phyloP scores from a whole-genome alignment of 495 filamentous ascomycete species.

The Podospora fimiseda region DNA sequence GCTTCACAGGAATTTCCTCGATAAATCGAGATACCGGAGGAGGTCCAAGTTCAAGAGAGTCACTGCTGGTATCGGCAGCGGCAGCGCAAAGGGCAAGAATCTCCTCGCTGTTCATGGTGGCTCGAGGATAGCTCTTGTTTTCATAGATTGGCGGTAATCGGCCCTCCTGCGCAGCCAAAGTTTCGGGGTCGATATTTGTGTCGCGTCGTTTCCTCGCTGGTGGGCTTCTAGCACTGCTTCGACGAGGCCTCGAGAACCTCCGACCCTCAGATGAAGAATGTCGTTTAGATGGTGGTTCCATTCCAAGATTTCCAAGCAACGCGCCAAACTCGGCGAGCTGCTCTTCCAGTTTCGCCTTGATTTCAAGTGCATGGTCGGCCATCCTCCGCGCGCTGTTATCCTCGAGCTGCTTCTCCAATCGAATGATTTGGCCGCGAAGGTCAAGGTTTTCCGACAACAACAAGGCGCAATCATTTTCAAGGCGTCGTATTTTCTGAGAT shows the following conservation, averaged over 20 bases:
- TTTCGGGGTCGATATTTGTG: constrained; percentile 47
- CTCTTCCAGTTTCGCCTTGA: constrained; percentile 62
- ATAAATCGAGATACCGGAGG: constrained; percentile 59
- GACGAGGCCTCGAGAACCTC: constrained; percentile 25
- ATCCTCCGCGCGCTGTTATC: constrained; percentile 40
- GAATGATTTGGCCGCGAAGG: constrained; percentile 70
- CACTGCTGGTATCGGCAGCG: constrained; percentile 37
- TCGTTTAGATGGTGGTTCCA: constrained; percentile 38
- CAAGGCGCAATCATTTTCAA: constrained; percentile 79
- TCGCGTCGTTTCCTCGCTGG: constrained; percentile 39
- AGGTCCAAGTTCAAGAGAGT: constrained; percentile 63
- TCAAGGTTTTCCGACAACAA: constrained; percentile 83
- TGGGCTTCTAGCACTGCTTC: constrained; percentile 29
- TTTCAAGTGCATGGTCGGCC: constrained; percentile 57
- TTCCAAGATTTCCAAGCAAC: constrained; percentile 58
- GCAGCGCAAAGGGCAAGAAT: constrained; percentile 44
- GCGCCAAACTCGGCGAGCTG: constrained; percentile 61
- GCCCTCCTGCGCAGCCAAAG: constrained; percentile 52
- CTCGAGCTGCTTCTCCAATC: constrained; percentile 60
- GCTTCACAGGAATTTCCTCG: constrained; percentile 55
- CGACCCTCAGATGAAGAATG: constrained; percentile 27
- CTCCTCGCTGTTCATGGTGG: constrained; percentile 55
- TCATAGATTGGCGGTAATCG: constrained; percentile 77
- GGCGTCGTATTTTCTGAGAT: constrained; percentile 76
- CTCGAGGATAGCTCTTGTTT: constrained; percentile 67